phyloP scores from a whole-genome alignment of 148 eudicot species.

The Tetragonia tetragonoides region DNA sequence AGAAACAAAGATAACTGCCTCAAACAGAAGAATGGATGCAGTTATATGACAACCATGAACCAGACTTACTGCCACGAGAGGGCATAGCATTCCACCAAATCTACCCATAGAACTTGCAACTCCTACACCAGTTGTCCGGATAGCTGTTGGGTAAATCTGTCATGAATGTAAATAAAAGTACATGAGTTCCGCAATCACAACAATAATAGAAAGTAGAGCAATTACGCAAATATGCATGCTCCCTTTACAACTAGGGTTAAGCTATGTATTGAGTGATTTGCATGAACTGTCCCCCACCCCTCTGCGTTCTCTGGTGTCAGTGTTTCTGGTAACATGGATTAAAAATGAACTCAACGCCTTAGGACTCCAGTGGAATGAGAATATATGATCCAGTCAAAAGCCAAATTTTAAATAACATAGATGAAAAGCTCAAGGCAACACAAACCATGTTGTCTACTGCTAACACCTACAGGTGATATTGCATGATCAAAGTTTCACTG shows the following conservation, averaged over 20 bases:
- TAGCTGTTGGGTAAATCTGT: conserved; percentile 73
- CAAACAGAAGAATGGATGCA: conserved; percentile 68
- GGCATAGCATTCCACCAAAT: conserved; percentile 88
- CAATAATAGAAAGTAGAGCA: background rate
- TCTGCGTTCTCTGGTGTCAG: no score
- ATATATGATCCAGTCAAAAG: no score
- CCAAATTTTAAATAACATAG: no score
- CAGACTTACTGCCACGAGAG: conserved; percentile 84
- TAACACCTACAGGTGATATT: background rate
- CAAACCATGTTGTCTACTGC: background rate
- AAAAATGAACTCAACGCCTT: no score
- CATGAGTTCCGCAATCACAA: background rate
- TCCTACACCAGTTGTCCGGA: conserved; percentile 87
- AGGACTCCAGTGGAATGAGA: no score
- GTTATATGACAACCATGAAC: conserved; percentile 73
- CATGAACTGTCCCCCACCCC: no score
- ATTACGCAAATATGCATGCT: background rate
- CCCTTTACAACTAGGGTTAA: no score
- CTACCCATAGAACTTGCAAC: conserved; percentile 89
- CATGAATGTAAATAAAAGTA: background rate
- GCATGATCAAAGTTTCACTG: background rate
- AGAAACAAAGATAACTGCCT: conserved; percentile 54
- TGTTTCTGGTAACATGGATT: no score
- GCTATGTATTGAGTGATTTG: no score
- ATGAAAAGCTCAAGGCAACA: background rate